Conservation (phyloP, 2,329 filamentous ascomycete species). For the Elsinoe australis region DNA sequence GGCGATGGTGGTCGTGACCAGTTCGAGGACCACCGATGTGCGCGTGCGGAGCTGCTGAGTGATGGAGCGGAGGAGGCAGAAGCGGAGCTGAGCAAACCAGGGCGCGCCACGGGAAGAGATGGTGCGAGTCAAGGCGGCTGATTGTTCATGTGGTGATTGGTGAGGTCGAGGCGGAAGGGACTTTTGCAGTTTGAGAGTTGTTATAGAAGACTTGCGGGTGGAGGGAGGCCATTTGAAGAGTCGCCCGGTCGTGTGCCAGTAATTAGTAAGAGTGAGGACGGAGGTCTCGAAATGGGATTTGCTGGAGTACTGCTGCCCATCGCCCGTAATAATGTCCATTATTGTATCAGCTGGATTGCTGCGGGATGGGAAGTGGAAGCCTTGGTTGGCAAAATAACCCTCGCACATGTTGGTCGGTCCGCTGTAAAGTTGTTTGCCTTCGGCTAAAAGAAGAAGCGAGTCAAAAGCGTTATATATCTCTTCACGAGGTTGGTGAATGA, state of each 20-base stretch:
- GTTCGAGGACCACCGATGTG: conserved; percentile 47
- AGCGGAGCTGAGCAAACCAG: conserved; percentile 44
- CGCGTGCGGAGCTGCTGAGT: conserved; percentile 51
- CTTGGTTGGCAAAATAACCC: conserved; percentile 46
- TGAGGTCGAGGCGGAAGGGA: conserved; percentile 21
- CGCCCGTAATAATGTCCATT: conserved; percentile 55
- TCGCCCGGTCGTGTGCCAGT: conserved; percentile 35
- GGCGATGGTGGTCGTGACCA: conserved; percentile 46
- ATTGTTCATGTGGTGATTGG: conserved; percentile 34
- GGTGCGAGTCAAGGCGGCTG: conserved; percentile 37
- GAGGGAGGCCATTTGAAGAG: conserved; percentile 5
- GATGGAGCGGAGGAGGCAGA: conserved; percentile 47
- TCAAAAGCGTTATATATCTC: conserved; percentile 54
- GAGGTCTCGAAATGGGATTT: conserved; percentile 10
- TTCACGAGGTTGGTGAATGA: conserved; percentile 53
- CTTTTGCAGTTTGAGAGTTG: conserved; percentile 21
- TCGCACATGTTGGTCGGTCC: conserved; percentile 41
- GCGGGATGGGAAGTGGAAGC: conserved; percentile 43
- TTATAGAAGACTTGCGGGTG: conserved; percentile 15
- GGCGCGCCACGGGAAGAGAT: conserved; percentile 46
- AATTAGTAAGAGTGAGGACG: conserved; percentile 15
- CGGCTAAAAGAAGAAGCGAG: conserved; percentile 48
- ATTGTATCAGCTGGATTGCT: conserved; percentile 51
- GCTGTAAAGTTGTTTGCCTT: conserved; percentile 50
- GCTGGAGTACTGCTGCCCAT: conserved; percentile 44